These are phyloP conservation scores for Tetragonia tetragonoides DNA, from an alignment of 148 eudicot genomes.

Conservation along the genomic window DNA sequence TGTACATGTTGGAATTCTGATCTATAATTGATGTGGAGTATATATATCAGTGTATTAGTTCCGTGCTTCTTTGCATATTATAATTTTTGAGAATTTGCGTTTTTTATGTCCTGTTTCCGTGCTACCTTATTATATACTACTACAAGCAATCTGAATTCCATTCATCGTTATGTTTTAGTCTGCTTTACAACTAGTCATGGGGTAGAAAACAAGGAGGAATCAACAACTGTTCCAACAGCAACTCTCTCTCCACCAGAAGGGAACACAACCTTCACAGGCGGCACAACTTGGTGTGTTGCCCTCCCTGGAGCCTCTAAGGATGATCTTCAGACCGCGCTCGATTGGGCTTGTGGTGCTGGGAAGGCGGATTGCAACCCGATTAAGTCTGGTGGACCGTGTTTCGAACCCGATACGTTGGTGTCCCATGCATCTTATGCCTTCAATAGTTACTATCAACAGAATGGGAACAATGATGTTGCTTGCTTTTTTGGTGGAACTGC, in stretches of 20 bases:
- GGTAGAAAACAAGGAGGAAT: slow-evolving; percentile 41
- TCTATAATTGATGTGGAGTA: too few relatives aligned
- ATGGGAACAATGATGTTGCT: slow-evolving; percentile 77
- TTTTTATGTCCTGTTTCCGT: too few relatives aligned
- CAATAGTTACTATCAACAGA: slow-evolving; percentile 80
- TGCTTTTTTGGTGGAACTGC: slow-evolving; percentile 93
- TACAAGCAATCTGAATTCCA: too few relatives aligned
- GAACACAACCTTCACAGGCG: slow-evolving; percentile 71
- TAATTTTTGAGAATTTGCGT: too few relatives aligned
- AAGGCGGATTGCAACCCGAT: slow-evolving; percentile 60
- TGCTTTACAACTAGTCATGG: not conserved
- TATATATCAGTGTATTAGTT: too few relatives aligned
- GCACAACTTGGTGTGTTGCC: slow-evolving; percentile 85
- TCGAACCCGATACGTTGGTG: slow-evolving; percentile 54
- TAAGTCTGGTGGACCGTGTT: slow-evolving; percentile 57
- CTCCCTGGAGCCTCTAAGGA: slow-evolving; percentile 42
- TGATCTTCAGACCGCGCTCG: slow-evolving; percentile 68
- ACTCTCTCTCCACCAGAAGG: slow-evolving; percentile 68
- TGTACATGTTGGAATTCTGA: too few relatives aligned
- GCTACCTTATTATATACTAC: too few relatives aligned
- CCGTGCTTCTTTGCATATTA: too few relatives aligned
- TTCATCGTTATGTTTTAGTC: not conserved
- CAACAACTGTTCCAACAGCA: slow-evolving; percentile 30
- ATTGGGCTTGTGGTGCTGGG: slow-evolving; percentile 93
- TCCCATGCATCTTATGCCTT: slow-evolving; percentile 91